phyloP scores from a whole-genome alignment of 2,329 filamentous ascomycete species.

The Colletotrichum sidae region DNA sequence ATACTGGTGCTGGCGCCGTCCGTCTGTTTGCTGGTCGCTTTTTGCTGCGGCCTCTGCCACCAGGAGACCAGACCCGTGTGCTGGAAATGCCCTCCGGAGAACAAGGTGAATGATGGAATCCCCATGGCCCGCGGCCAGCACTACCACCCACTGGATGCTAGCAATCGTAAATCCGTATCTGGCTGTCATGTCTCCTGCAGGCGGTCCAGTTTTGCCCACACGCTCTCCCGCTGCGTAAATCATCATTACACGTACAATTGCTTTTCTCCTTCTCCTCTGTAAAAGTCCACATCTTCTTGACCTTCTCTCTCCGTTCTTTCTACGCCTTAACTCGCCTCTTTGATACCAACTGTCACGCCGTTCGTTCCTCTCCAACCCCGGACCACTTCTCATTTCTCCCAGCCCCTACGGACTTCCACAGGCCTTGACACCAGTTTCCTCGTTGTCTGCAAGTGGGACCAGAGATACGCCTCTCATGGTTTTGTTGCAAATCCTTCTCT shows the following conservation, averaged over 20 bases:
- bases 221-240: conserved; percentile 1
- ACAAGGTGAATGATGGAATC: conserved; percentile 13
- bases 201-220: conserved; percentile 15
- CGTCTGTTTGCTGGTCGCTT: no score
- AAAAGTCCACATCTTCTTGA: conserved; percentile 10
- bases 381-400: neutral
- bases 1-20: no score
- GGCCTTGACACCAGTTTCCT: conserved; percentile 5
- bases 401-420: conserved; percentile 15
- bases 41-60: no score
- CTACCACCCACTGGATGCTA: no score
- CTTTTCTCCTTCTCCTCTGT: neutral
- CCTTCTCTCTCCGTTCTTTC: neutral
- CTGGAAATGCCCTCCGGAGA: conserved; percentile 12
- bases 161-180: neutral
- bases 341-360: no score
- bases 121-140: conserved; percentile 7
- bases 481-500: conserved; percentile 10
- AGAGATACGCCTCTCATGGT: conserved; percentile 7
- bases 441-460: conserved; percentile 16
- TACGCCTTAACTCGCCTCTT: neutral
- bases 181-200: conserved; percentile 26
- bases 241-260: conserved; percentile 27
- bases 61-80: no score
- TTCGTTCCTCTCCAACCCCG: neutral